Evolutionary conservation across 176 grass and related monocot species (phyloP), one percentile per base, ranked within the genome.

Genomic region (Triticum turgidum): DNA sequence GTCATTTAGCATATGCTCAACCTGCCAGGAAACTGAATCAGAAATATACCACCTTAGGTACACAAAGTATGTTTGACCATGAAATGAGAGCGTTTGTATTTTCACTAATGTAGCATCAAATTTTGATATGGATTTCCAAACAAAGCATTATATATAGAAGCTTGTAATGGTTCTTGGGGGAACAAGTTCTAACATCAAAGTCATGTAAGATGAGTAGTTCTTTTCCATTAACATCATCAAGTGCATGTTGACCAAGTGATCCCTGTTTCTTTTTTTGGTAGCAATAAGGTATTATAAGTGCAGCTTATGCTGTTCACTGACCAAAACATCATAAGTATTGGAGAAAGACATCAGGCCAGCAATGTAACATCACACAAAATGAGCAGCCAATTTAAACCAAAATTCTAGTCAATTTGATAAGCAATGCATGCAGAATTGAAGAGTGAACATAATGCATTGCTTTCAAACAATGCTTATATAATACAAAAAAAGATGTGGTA

Each of bases 1-100:
- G 79, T 86, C 92, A 89, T 94, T 96, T 91, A 99, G 81, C 87
- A 99, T 93, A 61, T 99, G 97, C 80, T 99, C 94, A 80, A 92
- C 90, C 94, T 98, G 87, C 81, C 83, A 80, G 37, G 68, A 81
- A 84, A 85, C 21, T 29, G 37, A 70, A 87, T 85, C 71, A 87
- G 76, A 89, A 32, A 51, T 81, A 80, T 42, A 65, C 45, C 54
- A 76, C 61, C 33, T 42, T 42, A 80, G 35, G 42, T 66, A 61
- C 5, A 45, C 67, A 47, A 89, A 76, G 1, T 80, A 24, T 1
- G 17, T 38, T 64, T 11, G 52, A 51, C 11, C 73, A 90, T 73
- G 70, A 78, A 82, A 87, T 73, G 63, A 65, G 20, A 73, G 14
- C 63, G 65, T 25, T 33, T 56, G 32, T 11, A 82, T 68, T 69